These are phyloP conservation scores for Simplicillium sp. DNA, from an alignment of 2,329 filamentous ascomycete genomes.

Conservation along the genomic window DNA sequence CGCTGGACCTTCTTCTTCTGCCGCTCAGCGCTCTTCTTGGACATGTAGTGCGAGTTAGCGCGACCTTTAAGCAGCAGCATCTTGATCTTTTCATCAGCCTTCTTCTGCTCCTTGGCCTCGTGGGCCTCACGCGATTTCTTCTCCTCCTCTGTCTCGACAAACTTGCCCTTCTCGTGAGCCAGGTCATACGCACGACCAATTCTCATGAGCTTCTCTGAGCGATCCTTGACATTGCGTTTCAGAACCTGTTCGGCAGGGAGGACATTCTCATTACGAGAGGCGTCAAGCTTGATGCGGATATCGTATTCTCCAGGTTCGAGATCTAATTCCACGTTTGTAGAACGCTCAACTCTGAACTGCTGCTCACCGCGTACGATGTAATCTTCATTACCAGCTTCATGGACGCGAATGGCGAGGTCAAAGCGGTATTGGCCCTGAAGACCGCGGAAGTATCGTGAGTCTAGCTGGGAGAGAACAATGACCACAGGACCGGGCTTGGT, in stretches of 20 bases:
- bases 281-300: slow-evolving; percentile 66
- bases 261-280: slow-evolving; percentile 43
- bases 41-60: no score
- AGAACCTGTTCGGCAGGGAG: slow-evolving; percentile 52
- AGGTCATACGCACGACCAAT: slow-evolving; percentile 64
- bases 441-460: slow-evolving; percentile 47
- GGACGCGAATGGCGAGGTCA: slow-evolving; percentile 43
- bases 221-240: slow-evolving; percentile 48
- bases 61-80: no score
- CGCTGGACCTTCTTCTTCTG: slow-evolving; percentile 2
- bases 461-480: slow-evolving; percentile 47
- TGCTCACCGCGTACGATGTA: slow-evolving; percentile 46
- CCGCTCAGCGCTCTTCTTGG: neutral
- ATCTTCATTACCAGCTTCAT: slow-evolving; percentile 38
- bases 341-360: slow-evolving; percentile 56
- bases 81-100: slow-evolving; percentile 14
- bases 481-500: slow-evolving; percentile 39
- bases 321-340: slow-evolving; percentile 66
- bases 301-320: slow-evolving; percentile 68
- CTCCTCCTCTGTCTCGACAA: slow-evolving; percentile 38
- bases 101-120: slow-evolving; percentile 15
- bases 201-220: slow-evolving; percentile 62
- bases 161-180: slow-evolving; percentile 55
- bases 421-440: slow-evolving; percentile 48
- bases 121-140: slow-evolving; percentile 35